Conservation (phyloP, 1,284 basidiomycete genomes). For the Tilletia setariae region DNA sequence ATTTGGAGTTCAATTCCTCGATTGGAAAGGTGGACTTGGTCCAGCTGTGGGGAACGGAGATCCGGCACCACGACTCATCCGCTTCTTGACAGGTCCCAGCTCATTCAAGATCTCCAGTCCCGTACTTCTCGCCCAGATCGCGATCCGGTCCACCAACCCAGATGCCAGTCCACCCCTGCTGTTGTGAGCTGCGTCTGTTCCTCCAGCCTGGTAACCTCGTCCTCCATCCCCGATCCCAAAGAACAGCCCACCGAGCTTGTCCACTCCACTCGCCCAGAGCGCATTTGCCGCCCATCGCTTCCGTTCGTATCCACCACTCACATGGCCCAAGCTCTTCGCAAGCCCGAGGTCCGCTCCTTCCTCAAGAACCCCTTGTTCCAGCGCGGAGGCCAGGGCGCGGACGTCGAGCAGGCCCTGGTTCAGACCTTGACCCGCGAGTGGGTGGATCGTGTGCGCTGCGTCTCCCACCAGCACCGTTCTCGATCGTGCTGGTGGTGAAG, state of each 20-base stretch:
- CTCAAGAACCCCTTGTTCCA: conserved; percentile 25
- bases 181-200: conserved; percentile 13
- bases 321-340: conserved; percentile 26
- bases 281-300: conserved; percentile 50
- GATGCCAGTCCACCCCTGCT: conserved; percentile 27
- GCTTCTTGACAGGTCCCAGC: conserved; percentile 44
- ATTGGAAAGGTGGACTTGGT: neutral
- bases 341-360: conserved; percentile 46
- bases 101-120: conserved; percentile 52
- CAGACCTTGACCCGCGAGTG: conserved; percentile 93
- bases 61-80: conserved; percentile 23
- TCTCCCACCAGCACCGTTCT: conserved; percentile 84
- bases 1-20: neutral
- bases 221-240: conserved; percentile 33
- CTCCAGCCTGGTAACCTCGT: conserved; percentile 17
- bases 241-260: conserved; percentile 47
- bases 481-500: neutral
- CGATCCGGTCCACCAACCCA: conserved; percentile 29
- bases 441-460: conserved; percentile 92
- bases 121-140: conserved; percentile 49
- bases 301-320: conserved; percentile 37
- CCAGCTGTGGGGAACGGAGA: neutral
- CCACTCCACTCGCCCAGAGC: conserved; percentile 46
- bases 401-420: conserved; percentile 87
- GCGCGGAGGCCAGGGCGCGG: conserved; percentile 30